Percentiles rank a stretch among this genome's conserved stretches.
phyloP scores from a whole-genome alignment of 768 basidiomycete genomes.

The Phylloporus sp. region DNA sequence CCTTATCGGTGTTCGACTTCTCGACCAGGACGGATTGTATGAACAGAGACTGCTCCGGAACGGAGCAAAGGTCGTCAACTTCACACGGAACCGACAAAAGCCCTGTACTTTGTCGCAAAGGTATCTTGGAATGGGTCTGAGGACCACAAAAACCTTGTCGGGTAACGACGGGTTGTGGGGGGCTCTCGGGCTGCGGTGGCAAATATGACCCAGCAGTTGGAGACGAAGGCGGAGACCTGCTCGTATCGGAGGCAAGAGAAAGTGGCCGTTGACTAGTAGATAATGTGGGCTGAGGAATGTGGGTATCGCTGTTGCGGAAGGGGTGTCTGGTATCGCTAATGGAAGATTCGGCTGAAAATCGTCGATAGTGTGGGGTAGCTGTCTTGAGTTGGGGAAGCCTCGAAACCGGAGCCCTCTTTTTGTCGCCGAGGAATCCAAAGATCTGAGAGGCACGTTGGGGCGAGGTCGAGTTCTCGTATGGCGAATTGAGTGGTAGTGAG shows the following conservation, averaged over 20 bases:
- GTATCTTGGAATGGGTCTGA: slow-evolving; percentile 33
- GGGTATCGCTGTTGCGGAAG: slow-evolving; percentile 9
- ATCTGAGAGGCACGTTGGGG: slow-evolving; percentile 71
- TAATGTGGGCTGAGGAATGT: slow-evolving; percentile 12
- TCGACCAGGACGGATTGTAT: slow-evolving; percentile 8
- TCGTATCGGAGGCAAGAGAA: slow-evolving; percentile 13
- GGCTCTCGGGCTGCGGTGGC: slow-evolving; percentile 1
- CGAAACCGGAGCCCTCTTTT: slow-evolving; percentile 34
- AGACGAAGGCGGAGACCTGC: slow-evolving; percentile 6
- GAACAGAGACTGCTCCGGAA: background rate
- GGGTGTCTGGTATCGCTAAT: slow-evolving; percentile 23
- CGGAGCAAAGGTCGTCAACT: background rate
- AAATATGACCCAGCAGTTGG: slow-evolving; percentile 1
- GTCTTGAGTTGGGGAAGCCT: slow-evolving; percentile 29
- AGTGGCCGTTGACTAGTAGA: slow-evolving; percentile 7
- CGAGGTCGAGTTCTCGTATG: slow-evolving; percentile 43
- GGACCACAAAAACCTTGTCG: slow-evolving; percentile 40
- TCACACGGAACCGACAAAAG: slow-evolving; percentile 5
- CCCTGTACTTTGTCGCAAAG: slow-evolving; percentile 28
- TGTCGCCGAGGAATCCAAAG: slow-evolving; percentile 63
- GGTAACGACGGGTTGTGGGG: background rate
- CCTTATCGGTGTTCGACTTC: slow-evolving; percentile 13
- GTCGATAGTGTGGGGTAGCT: slow-evolving; percentile 17
- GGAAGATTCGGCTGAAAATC: slow-evolving; percentile 22
- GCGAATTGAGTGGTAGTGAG: slow-evolving; percentile 17